phyloP scores from a whole-genome alignment of 2,329 filamentous ascomycete species.

The Amylocarpus encephaloides region DNA sequence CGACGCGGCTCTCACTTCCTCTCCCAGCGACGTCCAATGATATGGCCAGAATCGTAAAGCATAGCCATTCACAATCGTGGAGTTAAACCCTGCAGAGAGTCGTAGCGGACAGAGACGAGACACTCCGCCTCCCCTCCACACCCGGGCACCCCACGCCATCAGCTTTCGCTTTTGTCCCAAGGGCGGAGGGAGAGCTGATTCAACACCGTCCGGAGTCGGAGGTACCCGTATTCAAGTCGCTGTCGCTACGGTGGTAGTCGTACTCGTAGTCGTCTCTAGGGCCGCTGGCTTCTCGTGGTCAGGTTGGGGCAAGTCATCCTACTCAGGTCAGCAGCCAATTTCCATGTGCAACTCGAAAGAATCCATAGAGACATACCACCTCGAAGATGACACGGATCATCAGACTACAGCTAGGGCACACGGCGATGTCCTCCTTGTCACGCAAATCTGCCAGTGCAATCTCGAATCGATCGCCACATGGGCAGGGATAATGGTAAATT shows the following conservation, averaged over 20 bases:
- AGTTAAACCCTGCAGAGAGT: no score
- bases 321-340: conserved; percentile 10
- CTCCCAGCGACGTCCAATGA: not conserved
- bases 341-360: no score
- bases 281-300: conserved; percentile 15
- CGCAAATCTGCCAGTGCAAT: conserved; percentile 77
- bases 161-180: no score
- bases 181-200: no score
- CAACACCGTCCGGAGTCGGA: no score
- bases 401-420: conserved; percentile 93
- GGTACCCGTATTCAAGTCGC: not conserved
- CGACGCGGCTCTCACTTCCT: not conserved
- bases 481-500: conserved; percentile 94
- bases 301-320: conserved; percentile 46
- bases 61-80: not conserved
- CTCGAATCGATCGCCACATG: conserved; percentile 94
- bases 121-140: no score
- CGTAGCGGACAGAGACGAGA: not conserved
- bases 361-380: conserved; percentile 46
- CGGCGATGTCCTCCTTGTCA: conserved; percentile 89
- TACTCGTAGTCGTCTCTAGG: conserved; percentile 21
- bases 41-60: not conserved
- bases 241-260: not conserved
- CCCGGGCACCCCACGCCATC: not conserved
- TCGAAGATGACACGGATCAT: conserved; percentile 97